A percentile compares a stretch with the other conserved stretches of the same genome.
phyloP scores from a whole-genome alignment of 2,329 filamentous ascomycete species.

The Ceratocystis papillata region DNA sequence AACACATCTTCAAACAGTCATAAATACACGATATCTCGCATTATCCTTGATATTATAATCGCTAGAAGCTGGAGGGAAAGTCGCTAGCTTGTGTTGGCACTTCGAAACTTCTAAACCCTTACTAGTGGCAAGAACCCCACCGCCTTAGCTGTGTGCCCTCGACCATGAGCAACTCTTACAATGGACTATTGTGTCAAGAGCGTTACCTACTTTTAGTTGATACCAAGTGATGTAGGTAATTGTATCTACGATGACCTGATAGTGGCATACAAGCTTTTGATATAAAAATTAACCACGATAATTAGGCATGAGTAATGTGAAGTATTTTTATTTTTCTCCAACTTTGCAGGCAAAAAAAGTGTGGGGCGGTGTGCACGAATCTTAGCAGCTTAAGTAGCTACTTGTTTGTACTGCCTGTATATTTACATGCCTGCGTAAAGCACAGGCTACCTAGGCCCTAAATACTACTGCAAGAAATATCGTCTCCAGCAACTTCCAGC shows the following conservation, averaged over 20 bases:
- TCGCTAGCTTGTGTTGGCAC: background rate
- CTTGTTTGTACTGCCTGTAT: background rate
- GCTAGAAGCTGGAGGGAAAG: background rate
- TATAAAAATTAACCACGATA: no score
- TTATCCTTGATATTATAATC: background rate
- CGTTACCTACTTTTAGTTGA: no score
- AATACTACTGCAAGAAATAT: background rate
- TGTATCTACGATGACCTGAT: no score
- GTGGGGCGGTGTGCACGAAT: slow-evolving; percentile 18
- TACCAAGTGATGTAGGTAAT: no score
- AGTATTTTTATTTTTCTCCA: slow-evolving; percentile 10
- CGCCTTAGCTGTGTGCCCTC: no score
- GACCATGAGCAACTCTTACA: no score
- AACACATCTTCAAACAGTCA: no score
- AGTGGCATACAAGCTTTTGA: no score
- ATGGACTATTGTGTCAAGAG: no score
- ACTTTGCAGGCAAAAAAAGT: slow-evolving; percentile 11
- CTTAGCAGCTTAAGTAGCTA: slow-evolving; percentile 10
- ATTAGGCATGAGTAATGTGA: slow-evolving; percentile 7
- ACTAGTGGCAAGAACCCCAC: background rate
- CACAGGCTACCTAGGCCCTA: background rate
- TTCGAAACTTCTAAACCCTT: background rate
- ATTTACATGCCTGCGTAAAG: background rate
- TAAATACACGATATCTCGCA: no score
- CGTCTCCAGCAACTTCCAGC: no score